Base-by-base conservation (phyloP, 1,139 yeast genomes). In the Suhomyces terraborum region DNA sequence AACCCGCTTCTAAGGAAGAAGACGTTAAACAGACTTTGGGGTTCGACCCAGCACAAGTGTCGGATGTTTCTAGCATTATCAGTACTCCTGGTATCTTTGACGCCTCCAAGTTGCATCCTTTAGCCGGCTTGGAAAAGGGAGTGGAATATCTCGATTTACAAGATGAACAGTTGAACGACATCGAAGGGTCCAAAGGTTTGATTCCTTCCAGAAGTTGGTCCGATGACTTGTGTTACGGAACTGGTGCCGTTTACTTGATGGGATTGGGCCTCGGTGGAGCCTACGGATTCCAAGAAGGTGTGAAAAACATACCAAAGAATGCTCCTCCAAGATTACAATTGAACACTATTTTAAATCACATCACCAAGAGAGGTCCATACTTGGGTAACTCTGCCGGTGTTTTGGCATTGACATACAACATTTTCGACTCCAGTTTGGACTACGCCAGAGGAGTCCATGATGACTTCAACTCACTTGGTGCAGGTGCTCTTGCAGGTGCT, bases 141-240 rank as follows among this genome's bases (percentile, higher is more conserved):
- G 79, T 93, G 45, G 98, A 93, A 64, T 93, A 84, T 63, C 73
- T 93, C 57, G 96, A 89, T 54, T 75, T 93, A 50, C 98, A 93
- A 59, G 94, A 85, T 47, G 80, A 77, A 55, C 75, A 83, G 51
- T 70, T 89, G 50, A 79, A 81, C 39, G 68, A 79, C 16, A 68
- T 87, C 55, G 95, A 89, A 57, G 96, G 96, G 31, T 80, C 95
- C 1, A 88, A 87, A 60, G 96, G 96, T 46, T 66, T 93, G 46
- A 79, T 93, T 53, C 97, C 98, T 27, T 86, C 95, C 27, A 84
- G 97, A 69, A 95, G 94, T 56, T 93, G 97, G 96, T 79, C 91
- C 12, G 98, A 93, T 63, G 98, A 93, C 66, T 76, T 93, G 51
- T 89, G 97, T 77, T 93, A 94, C 67, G 98, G 98, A 54, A 87